Conservation (phyloP, 441 rosid genomes). For the Eruca vesicaria region DNA sequence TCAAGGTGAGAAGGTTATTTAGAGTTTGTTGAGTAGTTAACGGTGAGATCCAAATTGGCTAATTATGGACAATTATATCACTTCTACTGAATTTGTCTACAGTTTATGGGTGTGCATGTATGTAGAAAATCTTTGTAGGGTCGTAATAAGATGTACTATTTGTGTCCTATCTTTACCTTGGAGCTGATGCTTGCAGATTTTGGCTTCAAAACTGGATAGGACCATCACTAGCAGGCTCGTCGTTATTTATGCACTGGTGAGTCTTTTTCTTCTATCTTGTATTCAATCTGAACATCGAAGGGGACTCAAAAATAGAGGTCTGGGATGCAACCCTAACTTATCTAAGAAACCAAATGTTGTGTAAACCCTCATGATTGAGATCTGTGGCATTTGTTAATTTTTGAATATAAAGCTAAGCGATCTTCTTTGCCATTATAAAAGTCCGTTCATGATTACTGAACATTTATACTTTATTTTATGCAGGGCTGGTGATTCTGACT, state of each 20-base stretch:
- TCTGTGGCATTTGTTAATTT: conserved; percentile 14
- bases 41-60: conserved; percentile 22
- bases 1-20: conserved; percentile 14
- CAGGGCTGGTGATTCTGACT: conserved; percentile 80
- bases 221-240: conserved; percentile 85
- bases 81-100: background rate
- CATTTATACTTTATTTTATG: conserved; percentile 21
- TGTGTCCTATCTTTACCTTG: conserved; percentile 26
- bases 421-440: conserved; percentile 3
- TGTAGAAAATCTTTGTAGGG: conserved; percentile 16
- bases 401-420: background rate
- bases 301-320: conserved; percentile 1
- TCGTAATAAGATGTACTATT: conserved; percentile 22
- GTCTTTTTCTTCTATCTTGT: conserved; percentile 32
- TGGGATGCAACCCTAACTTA: background rate
- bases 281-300: conserved; percentile 7
- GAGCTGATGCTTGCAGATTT: conserved; percentile 65
- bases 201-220: conserved; percentile 99
- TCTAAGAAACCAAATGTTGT: background rate
- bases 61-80: conserved; percentile 1
- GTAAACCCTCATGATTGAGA: conserved; percentile 1
- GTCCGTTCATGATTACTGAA: conserved; percentile 19
- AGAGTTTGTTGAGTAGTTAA: conserved; percentile 11
- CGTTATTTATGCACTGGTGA: conserved; percentile 95
- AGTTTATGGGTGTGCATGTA: conserved; percentile 1